phyloP scores from a whole-genome alignment of 345 rosid species.

The Populus deltoides region DNA sequence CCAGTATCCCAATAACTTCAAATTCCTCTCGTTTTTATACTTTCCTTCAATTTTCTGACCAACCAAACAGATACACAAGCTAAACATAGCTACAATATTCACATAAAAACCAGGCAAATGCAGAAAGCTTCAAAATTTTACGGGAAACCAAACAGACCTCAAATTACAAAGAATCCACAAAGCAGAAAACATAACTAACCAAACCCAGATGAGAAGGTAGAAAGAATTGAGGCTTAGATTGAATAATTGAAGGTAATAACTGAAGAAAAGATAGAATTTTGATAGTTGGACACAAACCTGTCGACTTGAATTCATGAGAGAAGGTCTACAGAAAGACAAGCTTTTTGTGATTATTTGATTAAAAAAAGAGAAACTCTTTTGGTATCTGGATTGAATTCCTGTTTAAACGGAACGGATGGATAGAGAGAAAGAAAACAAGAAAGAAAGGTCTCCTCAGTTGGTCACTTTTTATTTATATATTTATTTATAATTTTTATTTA shows the following conservation, averaged over 20 bases:
- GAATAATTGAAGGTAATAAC: neutral
- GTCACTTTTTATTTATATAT: slow-evolving; percentile 2
- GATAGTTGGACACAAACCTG: slow-evolving; percentile 3
- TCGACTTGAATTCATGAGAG: slow-evolving; percentile 12
- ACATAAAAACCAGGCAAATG: neutral
- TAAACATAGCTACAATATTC: neutral
- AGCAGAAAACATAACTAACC: neutral
- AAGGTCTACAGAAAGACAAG: neutral
- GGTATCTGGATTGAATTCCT: neutral
- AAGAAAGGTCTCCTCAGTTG: neutral
- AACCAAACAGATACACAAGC: neutral
- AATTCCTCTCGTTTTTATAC: neutral
- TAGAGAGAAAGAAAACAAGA: neutral
- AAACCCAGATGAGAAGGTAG: neutral
- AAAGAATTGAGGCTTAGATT: neutral
- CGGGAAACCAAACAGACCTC: neutral
- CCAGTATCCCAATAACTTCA: neutral
- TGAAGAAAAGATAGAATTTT: neutral
- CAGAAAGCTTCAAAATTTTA: neutral
- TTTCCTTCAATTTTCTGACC: neutral
- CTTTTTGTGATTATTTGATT: neutral
- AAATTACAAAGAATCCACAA: slow-evolving; percentile 10
- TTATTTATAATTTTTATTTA: slow-evolving; percentile 14
- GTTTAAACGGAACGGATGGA: slow-evolving; percentile 8
- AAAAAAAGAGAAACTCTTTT: neutral